phyloP scores from a whole-genome alignment of 2,329 filamentous ascomycete genomes.

The Cladosporium sp. region DNA sequence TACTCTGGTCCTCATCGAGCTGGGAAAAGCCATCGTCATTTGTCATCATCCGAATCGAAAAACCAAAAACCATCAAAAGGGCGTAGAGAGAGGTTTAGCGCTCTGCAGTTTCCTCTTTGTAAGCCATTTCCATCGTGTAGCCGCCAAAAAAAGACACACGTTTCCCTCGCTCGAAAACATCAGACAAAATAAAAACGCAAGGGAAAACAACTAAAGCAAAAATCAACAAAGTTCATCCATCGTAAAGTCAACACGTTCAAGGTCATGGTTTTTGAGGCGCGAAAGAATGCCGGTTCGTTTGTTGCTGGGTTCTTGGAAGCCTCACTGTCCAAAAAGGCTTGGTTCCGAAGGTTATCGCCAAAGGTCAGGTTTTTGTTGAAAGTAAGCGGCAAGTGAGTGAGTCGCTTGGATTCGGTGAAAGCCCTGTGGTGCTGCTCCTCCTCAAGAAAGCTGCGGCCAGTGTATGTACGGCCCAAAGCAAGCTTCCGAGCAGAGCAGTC shows the following conservation, averaged over 20 bases:
- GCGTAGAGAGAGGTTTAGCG: conserved; percentile 6
- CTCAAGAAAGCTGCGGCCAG: conserved; percentile 19
- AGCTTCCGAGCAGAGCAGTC: conserved; percentile 19
- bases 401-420: not conserved
- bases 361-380: not conserved
- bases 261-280: conserved; percentile 1
- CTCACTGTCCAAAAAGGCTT: conserved; percentile 2
- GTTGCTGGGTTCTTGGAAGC: not conserved
- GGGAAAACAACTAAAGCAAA: not conserved
- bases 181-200: conserved; percentile 6
- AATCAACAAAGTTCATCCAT: conserved; percentile 4
- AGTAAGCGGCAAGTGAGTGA: not conserved
- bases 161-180: conserved; percentile 5
- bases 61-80: not conserved
- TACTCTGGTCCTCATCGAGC: not conserved
- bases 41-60: not conserved
- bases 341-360: not conserved
- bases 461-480: conserved; percentile 12
- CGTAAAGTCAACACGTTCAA: conserved; percentile 6
- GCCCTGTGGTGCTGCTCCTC: conserved; percentile 9
- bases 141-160: not conserved
- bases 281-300: conserved; percentile 6
- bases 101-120: conserved; percentile 2
- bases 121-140: conserved; percentile 2
- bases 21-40: not conserved